Evolutionary conservation across 345 rosid species (phyloP), one percentile per base, ranked within the genome.

Genomic region (Raphanus sativus): DNA sequence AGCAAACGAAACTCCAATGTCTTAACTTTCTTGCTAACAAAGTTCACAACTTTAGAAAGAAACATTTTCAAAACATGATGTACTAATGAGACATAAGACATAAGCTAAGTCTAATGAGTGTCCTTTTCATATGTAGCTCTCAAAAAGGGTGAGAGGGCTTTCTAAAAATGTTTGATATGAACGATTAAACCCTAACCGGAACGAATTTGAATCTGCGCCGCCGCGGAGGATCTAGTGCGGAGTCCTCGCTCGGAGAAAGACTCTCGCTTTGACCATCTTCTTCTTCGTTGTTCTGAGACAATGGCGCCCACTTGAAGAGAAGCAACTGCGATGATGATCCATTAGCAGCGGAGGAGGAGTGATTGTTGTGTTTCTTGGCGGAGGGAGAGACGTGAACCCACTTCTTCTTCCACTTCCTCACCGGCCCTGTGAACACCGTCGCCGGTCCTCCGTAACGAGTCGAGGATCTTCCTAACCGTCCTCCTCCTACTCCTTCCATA

Each of bases 401-500:
- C 84, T 87, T 85, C 91, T 95, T 95, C 90, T 89, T 92, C 99
- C 99, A 95, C 83, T 82, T 93, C 85, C 99, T 88, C 38, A 95
- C 98, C 73, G 94, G 97, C 0, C 99, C 99, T 10, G 80, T 91
- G 88, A 95, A 95, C 38, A 93, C 98, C 65, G 98, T 88, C n/a
- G 99, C 80, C 40, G 99, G 99, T 38, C 98, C 97, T 38, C 98
- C 97, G 73, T 95, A 95, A 60, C 99, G 93, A 21, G 98, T 89
- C 81, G 99, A 95, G n/a, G 99, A 91, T 40, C 99, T 88, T 66
- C 99, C 99, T 65, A 89, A 84, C 75, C 99, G 89, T 36, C 94
- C 98, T 74, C 98, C 98, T 13, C 98, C 98, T n/a, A 91, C 99
- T 81, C 98, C 99, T 84, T 95, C 99, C 99, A 95, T 95, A 42